These are phyloP conservation scores for Glaciozyma antarctica DNA, from an alignment of 768 basidiomycete genomes.

Conservation along the genomic window DNA sequence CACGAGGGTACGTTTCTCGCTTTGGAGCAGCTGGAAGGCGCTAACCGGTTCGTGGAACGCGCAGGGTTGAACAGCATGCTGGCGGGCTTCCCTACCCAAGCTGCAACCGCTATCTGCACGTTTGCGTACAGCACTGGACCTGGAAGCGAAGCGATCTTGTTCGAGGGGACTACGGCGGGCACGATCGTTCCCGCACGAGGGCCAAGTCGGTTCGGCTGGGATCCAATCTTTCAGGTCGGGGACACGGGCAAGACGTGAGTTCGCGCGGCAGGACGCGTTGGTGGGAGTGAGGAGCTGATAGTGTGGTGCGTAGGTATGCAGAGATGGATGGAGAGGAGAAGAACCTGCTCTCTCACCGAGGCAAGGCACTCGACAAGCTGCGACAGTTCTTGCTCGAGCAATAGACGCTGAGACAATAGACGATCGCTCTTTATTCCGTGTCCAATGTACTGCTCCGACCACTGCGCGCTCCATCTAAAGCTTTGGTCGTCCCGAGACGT, in stretches of 20 bases:
- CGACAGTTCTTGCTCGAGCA: constrained; percentile 44
- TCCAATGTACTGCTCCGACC: background rate
- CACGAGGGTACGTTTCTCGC: constrained; percentile 55
- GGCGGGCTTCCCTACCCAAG: constrained; percentile 60
- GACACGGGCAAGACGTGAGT: constrained; percentile 64
- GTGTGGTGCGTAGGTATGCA: constrained; percentile 47
- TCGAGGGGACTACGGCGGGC: constrained; percentile 81
- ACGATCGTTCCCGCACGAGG: constrained; percentile 81
- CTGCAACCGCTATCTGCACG: constrained; percentile 85
- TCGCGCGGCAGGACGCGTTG: background rate
- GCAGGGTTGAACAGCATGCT: constrained; percentile 73
- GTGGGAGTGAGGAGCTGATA: background rate
- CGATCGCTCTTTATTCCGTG: background rate
- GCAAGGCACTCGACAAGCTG: constrained; percentile 59
- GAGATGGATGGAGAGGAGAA: constrained; percentile 59
- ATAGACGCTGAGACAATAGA: background rate
- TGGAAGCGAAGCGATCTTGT: constrained; percentile 63
- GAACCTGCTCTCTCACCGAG: constrained; percentile 59
- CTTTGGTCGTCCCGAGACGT: background rate
- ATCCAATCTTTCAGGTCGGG: constrained; percentile 66
- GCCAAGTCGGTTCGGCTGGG: constrained; percentile 75
- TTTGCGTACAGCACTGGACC: constrained; percentile 89
- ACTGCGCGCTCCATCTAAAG: background rate
- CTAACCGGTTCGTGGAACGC: background rate
- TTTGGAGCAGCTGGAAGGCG: background rate